A percentile compares a stretch with the other conserved stretches of the same genome.
Conservation (phyloP, 805 yeast species). For the Candida nitratophila region DNA sequence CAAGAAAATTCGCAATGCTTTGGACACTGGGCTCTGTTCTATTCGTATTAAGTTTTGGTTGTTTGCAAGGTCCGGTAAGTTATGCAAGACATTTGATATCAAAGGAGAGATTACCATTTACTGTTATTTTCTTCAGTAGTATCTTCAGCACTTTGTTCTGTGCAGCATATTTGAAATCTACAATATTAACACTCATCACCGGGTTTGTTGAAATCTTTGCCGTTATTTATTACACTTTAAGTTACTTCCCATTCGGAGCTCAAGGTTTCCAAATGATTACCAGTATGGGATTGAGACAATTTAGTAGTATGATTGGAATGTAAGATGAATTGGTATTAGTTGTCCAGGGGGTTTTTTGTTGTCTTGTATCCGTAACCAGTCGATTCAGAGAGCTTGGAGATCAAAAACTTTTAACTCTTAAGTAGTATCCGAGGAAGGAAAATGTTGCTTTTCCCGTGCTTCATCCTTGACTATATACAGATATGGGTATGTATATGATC, state of each 20-base stretch:
- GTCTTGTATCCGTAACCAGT: no score
- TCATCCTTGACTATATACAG: no score
- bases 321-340: no score
- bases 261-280: slow-evolving; percentile 53
- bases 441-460: no score
- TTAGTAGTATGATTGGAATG: slow-evolving; percentile 35
- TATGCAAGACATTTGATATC: slow-evolving; percentile 71
- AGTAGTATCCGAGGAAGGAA: no score
- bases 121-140: slow-evolving; percentile 72
- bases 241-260: slow-evolving; percentile 95
- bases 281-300: slow-evolving; percentile 29
- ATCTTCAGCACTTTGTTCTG: slow-evolving; percentile 73
- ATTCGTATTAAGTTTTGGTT: slow-evolving; percentile 84
- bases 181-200: slow-evolving; percentile 69
- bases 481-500: no score
- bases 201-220: slow-evolving; percentile 77
- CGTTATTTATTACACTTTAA: slow-evolving; percentile 81
- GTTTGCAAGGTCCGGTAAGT: slow-evolving; percentile 85
- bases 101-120: slow-evolving; percentile 70
- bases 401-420: no score
- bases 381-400: no score
- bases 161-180: slow-evolving; percentile 62
- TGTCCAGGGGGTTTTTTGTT: no score
- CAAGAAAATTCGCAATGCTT: slow-evolving; percentile 80
- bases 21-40: slow-evolving; percentile 91